Evolutionary conservation across 176 grass and related monocot genomes (phyloP).

Genomic region (Triticum timopheevii): DNA sequence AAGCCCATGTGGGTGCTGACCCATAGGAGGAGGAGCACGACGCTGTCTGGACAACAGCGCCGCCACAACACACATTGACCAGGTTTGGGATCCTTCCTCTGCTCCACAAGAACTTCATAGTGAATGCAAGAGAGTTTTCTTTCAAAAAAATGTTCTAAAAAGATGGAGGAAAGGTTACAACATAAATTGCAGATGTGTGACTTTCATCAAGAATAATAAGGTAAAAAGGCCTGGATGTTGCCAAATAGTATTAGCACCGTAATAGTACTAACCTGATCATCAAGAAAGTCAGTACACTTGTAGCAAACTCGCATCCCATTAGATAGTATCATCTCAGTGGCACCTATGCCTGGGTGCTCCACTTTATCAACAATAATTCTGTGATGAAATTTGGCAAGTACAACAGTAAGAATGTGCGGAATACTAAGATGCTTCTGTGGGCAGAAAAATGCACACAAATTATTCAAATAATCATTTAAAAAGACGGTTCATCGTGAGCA

Average conservation of each 20-base stretch:
- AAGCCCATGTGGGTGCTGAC: neutral
- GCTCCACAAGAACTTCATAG: neutral
- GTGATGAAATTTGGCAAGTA: constrained; percentile 26
- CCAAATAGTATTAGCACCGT: neutral
- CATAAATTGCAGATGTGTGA: neutral
- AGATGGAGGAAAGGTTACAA: constrained; percentile 3
- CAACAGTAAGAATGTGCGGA: neutral
- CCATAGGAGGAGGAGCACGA: neutral
- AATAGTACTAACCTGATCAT: constrained; percentile 85
- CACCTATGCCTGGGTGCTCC: constrained; percentile 79
- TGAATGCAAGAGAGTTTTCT: neutral
- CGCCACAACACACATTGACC: neutral
- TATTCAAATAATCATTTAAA: constrained; percentile 8
- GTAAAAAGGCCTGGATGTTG: constrained; percentile 9
- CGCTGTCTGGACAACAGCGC: neutral
- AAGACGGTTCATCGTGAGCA: constrained; percentile 16
- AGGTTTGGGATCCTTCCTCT: neutral
- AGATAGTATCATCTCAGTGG: constrained; percentile 92
- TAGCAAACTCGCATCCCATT: constrained; percentile 98
- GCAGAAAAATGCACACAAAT: neutral
- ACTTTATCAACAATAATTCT: constrained; percentile 84
- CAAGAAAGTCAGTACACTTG: constrained; percentile 98
- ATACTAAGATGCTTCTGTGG: neutral
- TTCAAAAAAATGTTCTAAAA: neutral
- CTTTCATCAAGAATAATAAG: constrained; percentile 20